These are phyloP conservation scores for Ligustrum vulgare DNA, from an alignment of 257 asterid genomes.

Conservation along the genomic window DNA sequence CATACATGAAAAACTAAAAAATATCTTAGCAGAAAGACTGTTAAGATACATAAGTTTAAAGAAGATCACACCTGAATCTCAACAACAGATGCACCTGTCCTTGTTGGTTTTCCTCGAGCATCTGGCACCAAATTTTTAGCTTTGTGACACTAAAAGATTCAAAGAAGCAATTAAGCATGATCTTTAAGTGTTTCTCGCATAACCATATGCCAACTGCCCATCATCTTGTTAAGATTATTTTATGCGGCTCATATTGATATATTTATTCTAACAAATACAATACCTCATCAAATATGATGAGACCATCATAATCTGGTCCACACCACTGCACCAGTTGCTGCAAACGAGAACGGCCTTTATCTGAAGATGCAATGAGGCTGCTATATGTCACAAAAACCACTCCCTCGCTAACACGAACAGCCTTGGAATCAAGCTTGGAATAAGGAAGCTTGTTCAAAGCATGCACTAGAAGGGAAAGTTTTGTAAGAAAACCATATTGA, in stretches of 20 bases:
- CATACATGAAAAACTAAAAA: too few relatives aligned
- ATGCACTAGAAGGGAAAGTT: conserved; percentile 63
- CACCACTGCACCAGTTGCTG: conserved; percentile 96
- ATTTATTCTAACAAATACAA: conserved; percentile 10
- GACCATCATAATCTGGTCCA: conserved; percentile 74
- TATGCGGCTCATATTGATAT: conserved; percentile 16
- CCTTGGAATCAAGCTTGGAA: conserved; percentile 91
- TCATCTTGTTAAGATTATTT: conserved; percentile 19
- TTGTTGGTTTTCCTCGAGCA: conserved; percentile 93
- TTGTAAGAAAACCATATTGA: not conserved
- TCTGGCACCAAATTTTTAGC: conserved; percentile 98
- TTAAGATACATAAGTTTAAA: not conserved
- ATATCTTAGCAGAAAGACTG: too few relatives aligned
- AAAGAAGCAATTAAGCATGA: conserved; percentile 25
- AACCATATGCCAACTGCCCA: not conserved
- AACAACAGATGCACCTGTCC: conserved; percentile 98
- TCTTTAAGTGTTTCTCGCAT: conserved; percentile 24
- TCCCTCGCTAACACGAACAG: conserved; percentile 84
- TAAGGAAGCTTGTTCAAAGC: conserved; percentile 98
- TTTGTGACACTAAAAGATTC: conserved; percentile 80
- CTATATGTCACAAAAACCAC: conserved; percentile 93
- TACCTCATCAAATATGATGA: conserved; percentile 94
- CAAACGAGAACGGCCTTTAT: conserved; percentile 89
- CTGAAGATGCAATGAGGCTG: conserved; percentile 98
- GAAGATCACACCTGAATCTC: conserved; percentile 76